Conservation (phyloP, 2,329 filamentous ascomycete species). For the Talaromyces sp. region DNA sequence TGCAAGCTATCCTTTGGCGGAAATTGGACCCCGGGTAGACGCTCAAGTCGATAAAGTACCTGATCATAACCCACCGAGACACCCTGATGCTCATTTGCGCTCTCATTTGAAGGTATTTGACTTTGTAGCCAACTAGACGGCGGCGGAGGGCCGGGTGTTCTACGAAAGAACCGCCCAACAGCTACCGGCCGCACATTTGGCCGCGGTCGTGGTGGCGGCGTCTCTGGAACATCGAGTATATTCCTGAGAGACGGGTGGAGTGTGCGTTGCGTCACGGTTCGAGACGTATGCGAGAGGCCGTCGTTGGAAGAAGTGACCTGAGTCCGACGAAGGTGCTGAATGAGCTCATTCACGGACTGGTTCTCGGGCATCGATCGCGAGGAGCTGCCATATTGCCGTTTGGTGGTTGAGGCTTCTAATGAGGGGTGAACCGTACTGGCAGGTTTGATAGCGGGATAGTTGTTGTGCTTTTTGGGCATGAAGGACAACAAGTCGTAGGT, state of each 20-base stretch:
- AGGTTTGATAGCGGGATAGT: slow-evolving; percentile 39
- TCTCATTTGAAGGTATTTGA: slow-evolving; percentile 20
- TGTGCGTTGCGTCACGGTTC: slow-evolving; percentile 32
- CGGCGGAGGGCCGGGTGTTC: slow-evolving; percentile 44
- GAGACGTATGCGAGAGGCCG: slow-evolving; percentile 19
- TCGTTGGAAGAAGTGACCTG: slow-evolving; percentile 30
- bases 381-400: slow-evolving; percentile 28
- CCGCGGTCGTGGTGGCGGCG: slow-evolving; percentile 41
- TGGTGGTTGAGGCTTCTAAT: slow-evolving; percentile 29
- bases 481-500: slow-evolving; percentile 20
- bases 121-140: slow-evolving; percentile 45
- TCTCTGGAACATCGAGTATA: slow-evolving; percentile 44
- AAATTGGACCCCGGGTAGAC: slow-evolving; percentile 39
- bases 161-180: slow-evolving; percentile 33
- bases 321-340: slow-evolving; percentile 45
- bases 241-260: slow-evolving; percentile 46
- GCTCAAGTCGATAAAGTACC: slow-evolving; percentile 33
- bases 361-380: slow-evolving; percentile 23
- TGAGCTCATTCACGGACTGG: slow-evolving; percentile 46
- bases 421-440: slow-evolving; percentile 39
- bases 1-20: slow-evolving; percentile 44
- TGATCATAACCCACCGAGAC: slow-evolving; percentile 22
- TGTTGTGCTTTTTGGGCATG: slow-evolving; percentile 50
- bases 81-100: slow-evolving; percentile 17
- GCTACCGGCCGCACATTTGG: slow-evolving; percentile 30